Evolutionary conservation across 1,284 basidiomycete genomes (phyloP), one percentile per base, ranked within the genome.

Genomic region (Psilocybe mexicana): DNA sequence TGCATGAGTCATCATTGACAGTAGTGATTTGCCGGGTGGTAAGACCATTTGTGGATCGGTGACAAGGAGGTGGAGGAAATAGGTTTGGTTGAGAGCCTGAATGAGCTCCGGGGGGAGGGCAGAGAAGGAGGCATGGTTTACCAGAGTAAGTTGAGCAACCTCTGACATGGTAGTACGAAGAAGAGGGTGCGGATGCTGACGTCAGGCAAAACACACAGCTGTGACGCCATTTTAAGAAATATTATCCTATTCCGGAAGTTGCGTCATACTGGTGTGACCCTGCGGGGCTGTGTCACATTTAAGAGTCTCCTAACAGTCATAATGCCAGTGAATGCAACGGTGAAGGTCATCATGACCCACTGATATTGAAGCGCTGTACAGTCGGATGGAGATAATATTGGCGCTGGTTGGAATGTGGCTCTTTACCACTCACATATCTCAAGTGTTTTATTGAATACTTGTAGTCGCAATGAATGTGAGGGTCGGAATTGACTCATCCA

Each of bases 11-110:
- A 90, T 71, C 70, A 85, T 77, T 7, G 88, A 86, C 0, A 87
- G 68, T 1, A 91, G 73, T 0, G 86, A 87, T 69, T 91, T 90
- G 42, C 86, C 87, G 0, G 83, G 80, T 0, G 88, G 85, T 12
- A 92, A 72, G 23, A 88, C 77, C 26, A 75, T 77, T 0, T 73
- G 64, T 2, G 87, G 82, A 35, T 86, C 78, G 1, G 79, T 85
- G 1, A 83, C 82, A 12, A 92, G 81, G 6, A 83, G 64, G 65
- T 87, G 85, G 8, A 92, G 76, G 59, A 88, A 83, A 64, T 85
- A 84, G 0, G 80, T 76, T 50, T 86, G 76, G 60, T 86, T 80
- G 43, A 88, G 70, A 25, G 75, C 61, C 38, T 84, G 75, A 11
- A 83, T 63, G 18, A 87, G 75, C 59, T 87, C 85, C 12, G 72